Percentiles rank a stretch among this genome's conserved stretches.
Evolutionary conservation across 805 yeast genomes (phyloP).

Genomic region (Lachancea waltii): DNA sequence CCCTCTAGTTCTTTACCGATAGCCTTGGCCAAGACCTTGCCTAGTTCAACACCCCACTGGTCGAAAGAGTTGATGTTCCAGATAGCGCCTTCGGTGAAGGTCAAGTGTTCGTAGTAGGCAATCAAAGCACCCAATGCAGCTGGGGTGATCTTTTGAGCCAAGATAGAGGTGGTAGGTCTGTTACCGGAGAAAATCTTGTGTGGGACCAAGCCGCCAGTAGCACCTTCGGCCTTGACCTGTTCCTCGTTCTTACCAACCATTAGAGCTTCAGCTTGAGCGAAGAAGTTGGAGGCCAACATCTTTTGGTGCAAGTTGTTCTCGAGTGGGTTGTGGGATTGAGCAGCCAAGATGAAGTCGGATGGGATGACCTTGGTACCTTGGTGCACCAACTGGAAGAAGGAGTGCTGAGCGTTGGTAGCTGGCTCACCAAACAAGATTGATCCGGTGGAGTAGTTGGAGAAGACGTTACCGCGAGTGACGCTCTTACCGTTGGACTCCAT

Average conservation of each 20-base stretch:
- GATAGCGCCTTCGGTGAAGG: constrained; percentile 97
- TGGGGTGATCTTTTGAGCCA: constrained; percentile 94
- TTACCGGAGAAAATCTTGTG: constrained; percentile 97
- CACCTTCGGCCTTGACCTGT: constrained; percentile 84
- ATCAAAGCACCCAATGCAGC: constrained; percentile 93
- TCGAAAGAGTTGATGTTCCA: constrained; percentile 99
- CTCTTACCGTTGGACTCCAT: constrained; percentile 99
- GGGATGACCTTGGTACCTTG: constrained; percentile 98
- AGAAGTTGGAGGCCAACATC: constrained; percentile 98
- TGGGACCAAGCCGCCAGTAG: constrained; percentile 77
- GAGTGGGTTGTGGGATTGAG: constrained; percentile 96
- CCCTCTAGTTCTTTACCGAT: constrained; percentile 84
- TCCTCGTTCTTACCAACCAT: constrained; percentile 90
- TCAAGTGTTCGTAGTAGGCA: constrained; percentile 95
- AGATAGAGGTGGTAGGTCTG: constrained; percentile 97
- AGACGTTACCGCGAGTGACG: constrained; percentile 85
- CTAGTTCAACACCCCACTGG: constrained; percentile 99
- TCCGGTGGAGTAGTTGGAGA: constrained; percentile 93
- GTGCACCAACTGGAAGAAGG: constrained; percentile 98
- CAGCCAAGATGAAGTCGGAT: constrained; percentile 93
- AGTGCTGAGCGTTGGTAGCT: constrained; percentile 97
- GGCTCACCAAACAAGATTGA: constrained; percentile 97
- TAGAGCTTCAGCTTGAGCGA: constrained; percentile 97
- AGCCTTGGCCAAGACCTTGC: constrained; percentile 94
- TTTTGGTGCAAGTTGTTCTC: constrained; percentile 90